Conservation (phyloP, 257 asterid genomes). For the Nicotiana noctiflora region DNA sequence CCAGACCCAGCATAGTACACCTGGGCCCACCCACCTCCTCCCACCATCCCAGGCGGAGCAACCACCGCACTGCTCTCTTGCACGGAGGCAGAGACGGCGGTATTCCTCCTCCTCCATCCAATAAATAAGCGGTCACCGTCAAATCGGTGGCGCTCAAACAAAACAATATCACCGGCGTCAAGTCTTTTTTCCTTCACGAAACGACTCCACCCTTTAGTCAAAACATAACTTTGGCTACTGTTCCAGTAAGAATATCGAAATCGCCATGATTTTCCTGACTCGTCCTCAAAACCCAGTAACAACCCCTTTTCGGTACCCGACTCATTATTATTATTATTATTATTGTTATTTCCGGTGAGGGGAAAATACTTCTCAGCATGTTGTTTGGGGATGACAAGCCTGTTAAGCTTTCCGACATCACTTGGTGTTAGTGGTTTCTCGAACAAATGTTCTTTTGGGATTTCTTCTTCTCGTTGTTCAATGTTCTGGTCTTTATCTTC, state of each 20-base stretch:
- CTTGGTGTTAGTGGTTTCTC: constrained; percentile 93
- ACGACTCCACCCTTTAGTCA: constrained; percentile 96
- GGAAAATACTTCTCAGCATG: constrained; percentile 92
- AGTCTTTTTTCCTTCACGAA: constrained; percentile 83
- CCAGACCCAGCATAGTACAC: constrained; percentile 17
- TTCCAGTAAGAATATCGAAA: constrained; percentile 92
- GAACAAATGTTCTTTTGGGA: constrained; percentile 50
- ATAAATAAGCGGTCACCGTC: constrained; percentile 59
- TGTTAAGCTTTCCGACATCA: constrained; percentile 93
- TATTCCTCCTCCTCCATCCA: constrained; percentile 64
- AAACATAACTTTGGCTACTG: constrained; percentile 90
- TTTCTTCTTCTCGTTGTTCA: neutral
- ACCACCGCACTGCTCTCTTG: neutral
- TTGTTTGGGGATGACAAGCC: constrained; percentile 89
- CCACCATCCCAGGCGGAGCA: constrained; percentile 2
- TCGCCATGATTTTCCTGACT: constrained; percentile 68
- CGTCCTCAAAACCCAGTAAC: constrained; percentile 72
- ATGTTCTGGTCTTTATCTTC: neutral
- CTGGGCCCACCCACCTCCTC: constrained; percentile 36
- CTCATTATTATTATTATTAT: constrained; percentile 6
- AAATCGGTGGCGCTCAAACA: constrained; percentile 53
- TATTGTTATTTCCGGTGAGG: constrained; percentile 19
- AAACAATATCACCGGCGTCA: constrained; percentile 77
- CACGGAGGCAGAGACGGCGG: neutral
- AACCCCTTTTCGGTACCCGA: constrained; percentile 50